phyloP scores from a whole-genome alignment of 73 alveolate species.

The Tetrahymena borealis region DNA sequence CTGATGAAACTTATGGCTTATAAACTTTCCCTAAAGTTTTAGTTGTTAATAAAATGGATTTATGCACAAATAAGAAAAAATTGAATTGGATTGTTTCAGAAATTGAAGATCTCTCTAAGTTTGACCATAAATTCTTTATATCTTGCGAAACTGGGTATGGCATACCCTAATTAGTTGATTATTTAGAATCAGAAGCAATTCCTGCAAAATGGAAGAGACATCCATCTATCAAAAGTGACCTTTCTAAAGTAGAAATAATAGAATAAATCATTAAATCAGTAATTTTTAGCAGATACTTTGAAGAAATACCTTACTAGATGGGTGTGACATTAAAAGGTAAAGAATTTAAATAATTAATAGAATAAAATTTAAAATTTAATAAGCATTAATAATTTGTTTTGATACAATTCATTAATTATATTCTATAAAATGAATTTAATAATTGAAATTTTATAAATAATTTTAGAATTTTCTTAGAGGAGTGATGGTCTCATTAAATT shows the following conservation, averaged over 20 bases:
- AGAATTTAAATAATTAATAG: too few species aligned
- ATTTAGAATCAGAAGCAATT: conserved; percentile 13
- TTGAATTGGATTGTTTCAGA: conserved; percentile 34
- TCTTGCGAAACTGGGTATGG: conserved; percentile 39
- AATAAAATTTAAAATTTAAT: too few species aligned
- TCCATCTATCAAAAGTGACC: not conserved
- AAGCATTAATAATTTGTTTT: not conserved
- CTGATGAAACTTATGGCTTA: not conserved
- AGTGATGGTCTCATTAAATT: conserved; percentile 7
- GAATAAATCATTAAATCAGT: conserved; percentile 24
- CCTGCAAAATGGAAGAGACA: conserved; percentile 20
- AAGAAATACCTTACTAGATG: conserved; percentile 15
- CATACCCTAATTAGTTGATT: conserved; percentile 6
- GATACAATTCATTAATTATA: too few species aligned
- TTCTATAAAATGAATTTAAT: not conserved
- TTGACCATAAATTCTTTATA: conserved; percentile 27
- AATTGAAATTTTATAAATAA: not conserved
- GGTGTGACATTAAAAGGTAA: not conserved
- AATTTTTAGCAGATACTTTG: conserved; percentile 28
- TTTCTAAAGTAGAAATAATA: conserved; percentile 23
- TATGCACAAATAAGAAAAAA: conserved; percentile 29
- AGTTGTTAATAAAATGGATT: conserved; percentile 40
- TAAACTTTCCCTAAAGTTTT: conserved; percentile 25
- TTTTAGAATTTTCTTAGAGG: conserved; percentile 19
- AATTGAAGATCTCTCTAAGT: conserved; percentile 35